Conservation (phyloP, 2,329 filamentous ascomycete species). For the Fragosphaeria purpurea region DNA sequence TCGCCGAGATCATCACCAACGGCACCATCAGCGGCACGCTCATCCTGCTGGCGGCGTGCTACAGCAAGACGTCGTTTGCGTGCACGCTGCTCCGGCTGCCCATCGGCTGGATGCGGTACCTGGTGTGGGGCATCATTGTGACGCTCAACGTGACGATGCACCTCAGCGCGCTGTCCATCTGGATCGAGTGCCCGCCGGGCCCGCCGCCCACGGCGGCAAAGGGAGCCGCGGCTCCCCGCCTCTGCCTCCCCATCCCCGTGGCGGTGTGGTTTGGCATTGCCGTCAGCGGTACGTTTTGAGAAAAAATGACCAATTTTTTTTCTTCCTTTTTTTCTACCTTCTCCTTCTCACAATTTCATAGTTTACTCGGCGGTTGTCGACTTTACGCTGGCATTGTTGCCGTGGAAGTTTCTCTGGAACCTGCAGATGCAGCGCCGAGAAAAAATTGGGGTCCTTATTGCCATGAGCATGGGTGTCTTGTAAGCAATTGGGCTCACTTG, state of each 20-base stretch:
- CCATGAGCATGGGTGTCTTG: slow-evolving; percentile 24
- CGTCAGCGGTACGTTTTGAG: slow-evolving; percentile 10
- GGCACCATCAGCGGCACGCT: slow-evolving; percentile 7
- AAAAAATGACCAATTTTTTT: no score
- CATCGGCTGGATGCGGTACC: slow-evolving; percentile 9
- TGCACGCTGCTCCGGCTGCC: slow-evolving; percentile 25
- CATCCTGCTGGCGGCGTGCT: slow-evolving; percentile 7
- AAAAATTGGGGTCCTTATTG: slow-evolving; percentile 19
- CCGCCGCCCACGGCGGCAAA: not conserved
- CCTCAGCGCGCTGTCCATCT: slow-evolving; percentile 12
- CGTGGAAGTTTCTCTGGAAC: slow-evolving; percentile 20
- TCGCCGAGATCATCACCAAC: slow-evolving; percentile 3
- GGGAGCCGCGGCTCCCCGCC: not conserved
- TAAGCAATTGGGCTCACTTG: slow-evolving; percentile 3
- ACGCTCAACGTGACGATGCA: slow-evolving; percentile 22
- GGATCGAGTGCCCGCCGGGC: slow-evolving; percentile 5
- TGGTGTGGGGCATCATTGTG: slow-evolving; percentile 22
- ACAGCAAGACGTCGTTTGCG: slow-evolving; percentile 27
- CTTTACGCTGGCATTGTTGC: slow-evolving; percentile 18
- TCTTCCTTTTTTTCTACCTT: not conserved
- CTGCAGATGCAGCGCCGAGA: slow-evolving; percentile 21
- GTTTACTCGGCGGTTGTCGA: slow-evolving; percentile 18
- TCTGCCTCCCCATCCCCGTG: slow-evolving; percentile 14
- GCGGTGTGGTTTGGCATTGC: slow-evolving; percentile 15
- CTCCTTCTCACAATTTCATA: not conserved